Base-by-base conservation (phyloP, 208 protist genomes). In the Trichomonas vaginalis region DNA sequence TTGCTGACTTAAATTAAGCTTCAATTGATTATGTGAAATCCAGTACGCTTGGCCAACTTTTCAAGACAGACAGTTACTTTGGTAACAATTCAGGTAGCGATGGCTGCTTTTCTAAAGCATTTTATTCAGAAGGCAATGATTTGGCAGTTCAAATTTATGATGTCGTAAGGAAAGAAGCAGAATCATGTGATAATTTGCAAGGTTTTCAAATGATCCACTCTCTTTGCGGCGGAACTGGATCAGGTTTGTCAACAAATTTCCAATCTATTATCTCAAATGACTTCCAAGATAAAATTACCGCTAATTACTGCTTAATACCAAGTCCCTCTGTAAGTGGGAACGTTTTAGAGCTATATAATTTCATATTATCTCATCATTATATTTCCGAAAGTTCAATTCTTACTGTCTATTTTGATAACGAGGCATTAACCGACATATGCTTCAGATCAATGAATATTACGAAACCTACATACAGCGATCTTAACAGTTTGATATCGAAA, bases 101-200 rank as follows among this genome's bases (percentile, higher is more conserved):
- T n/a, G n/a, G n/a, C n/a, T n/a, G n/a, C n/a, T 97, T 98, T 88
- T 96, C 98, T 40, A 96, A 97, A 88, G 97, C 97, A 37, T 80
- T 97, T 88, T 95, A 96, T 32, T 97, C 97, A 8, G 97, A 97
- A 47, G 96, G 96, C 40, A 98, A 98, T 96, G 98, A 98, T 96
- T 98, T 97, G 97, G 98, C 98, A 95, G 98, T 98, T 35, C 96
- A 96, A 48, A 96, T 98, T 90, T 98, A 98, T 96, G 98, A 98
- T 61, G 95, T 96, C 56, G 96, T 98, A 0, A 96, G 98, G 48
- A 98, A 97, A 96, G 97, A 98, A 96, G 97, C 97, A 47, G 98
- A 98, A 95, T 42, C 47, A 27, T 97, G 97, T 95, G 97, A 98
- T 87, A 97, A 96, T 96, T 96, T 98, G 35, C 98, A 98, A 96